Evolutionary conservation across 148 eudicot species (phyloP).

Genomic region (Chenopodium album): DNA sequence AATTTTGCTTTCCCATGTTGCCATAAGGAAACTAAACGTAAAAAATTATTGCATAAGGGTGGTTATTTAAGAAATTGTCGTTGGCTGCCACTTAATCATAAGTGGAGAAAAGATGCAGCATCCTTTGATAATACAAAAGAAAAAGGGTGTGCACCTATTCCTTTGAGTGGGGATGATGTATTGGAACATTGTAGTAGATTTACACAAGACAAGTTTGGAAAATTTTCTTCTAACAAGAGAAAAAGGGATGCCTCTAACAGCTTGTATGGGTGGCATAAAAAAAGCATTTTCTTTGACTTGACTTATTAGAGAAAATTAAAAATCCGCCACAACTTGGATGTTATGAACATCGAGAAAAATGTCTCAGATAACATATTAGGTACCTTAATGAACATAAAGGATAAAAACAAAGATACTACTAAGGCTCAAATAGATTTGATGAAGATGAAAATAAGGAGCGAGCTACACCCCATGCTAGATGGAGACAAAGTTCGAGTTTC

Average conservation of each 20-base stretch:
- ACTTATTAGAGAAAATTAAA: constrained; percentile 11
- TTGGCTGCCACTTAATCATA: not conserved
- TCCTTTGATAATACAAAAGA: constrained; percentile 6
- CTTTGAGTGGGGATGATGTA: constrained; percentile 5
- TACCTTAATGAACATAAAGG: constrained; percentile 7
- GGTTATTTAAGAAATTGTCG: no score
- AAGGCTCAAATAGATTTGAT: not conserved
- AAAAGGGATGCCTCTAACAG: not conserved
- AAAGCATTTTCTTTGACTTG: not conserved
- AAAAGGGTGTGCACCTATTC: not conserved
- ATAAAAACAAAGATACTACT: not conserved
- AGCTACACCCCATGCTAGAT: not conserved
- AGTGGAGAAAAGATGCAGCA: constrained; percentile 3
- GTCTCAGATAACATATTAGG: not conserved
- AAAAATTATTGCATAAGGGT: no score
- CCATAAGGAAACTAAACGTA: no score
- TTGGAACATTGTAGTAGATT: no score
- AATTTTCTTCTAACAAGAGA: no score
- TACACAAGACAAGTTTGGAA: no score
- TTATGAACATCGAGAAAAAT: constrained; percentile 4
- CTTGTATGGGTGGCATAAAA: not conserved
- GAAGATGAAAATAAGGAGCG: not conserved
- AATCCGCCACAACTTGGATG: constrained; percentile 3
- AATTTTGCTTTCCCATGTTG: no score
- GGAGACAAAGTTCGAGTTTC: not conserved